Conservation (phyloP, 345 rosid species). For the Pelargonium nanum region DNA sequence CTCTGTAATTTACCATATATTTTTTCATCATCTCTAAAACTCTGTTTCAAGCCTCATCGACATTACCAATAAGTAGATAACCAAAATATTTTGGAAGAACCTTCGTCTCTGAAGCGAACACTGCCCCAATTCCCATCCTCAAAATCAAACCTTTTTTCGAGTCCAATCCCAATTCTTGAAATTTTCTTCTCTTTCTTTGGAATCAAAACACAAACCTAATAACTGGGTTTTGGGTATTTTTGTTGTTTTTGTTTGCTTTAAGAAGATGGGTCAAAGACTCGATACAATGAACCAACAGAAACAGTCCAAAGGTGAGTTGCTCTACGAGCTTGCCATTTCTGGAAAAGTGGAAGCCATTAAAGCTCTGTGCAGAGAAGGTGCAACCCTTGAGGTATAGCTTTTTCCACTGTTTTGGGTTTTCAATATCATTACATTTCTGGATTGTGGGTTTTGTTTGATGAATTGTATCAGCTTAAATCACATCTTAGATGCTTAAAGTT, state of each 20-base stretch:
- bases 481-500: no score
- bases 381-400: slow-evolving; percentile 64
- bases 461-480: no score
- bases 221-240: not conserved
- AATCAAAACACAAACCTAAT: not conserved
- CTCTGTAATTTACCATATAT: no score
- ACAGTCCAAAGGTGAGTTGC: slow-evolving; percentile 83
- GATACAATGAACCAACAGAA: slow-evolving; percentile 25
- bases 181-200: not conserved
- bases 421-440: not conserved
- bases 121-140: not conserved
- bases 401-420: not conserved
- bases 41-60: no score
- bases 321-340: slow-evolving; percentile 63
- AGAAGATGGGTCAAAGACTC: not conserved
- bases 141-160: not conserved
- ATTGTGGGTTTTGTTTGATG: not conserved
- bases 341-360: slow-evolving; percentile 79
- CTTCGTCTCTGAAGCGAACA: not conserved
- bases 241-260: no score
- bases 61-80: no score
- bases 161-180: not conserved
- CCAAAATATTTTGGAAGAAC: no score
- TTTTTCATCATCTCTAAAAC: no score
- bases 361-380: slow-evolving; percentile 69